Evolutionary conservation across 345 rosid genomes (phyloP).

Genomic region (Balakata baccata): DNA sequence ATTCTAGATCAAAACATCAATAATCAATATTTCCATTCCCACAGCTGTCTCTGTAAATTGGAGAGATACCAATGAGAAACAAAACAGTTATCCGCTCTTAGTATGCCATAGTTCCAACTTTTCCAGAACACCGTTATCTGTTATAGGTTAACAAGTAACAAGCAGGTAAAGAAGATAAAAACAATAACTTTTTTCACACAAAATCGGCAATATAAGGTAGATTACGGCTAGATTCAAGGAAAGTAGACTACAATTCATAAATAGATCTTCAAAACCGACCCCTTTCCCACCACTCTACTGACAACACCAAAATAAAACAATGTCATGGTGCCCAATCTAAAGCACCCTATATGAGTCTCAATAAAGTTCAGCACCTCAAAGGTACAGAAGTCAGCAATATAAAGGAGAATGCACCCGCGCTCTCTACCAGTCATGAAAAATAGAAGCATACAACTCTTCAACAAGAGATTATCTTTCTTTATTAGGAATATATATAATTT

Average conservation of each 20-base stretch:
- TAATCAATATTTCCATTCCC: neutral
- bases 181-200: neutral
- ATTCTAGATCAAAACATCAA: neutral
- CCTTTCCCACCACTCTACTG: neutral
- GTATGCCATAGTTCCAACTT: neutral
- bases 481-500: neutral
- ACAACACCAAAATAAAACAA: neutral
- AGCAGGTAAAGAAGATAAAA: neutral
- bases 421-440: neutral
- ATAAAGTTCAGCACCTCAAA: neutral
- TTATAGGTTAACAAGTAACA: neutral
- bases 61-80: neutral
- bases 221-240: neutral
- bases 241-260: neutral
- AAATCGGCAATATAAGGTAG: neutral
- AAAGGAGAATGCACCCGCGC: neutral
- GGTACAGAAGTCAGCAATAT: neutral
- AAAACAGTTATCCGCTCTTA: neutral
- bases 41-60: neutral
- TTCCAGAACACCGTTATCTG: neutral
- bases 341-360: neutral
- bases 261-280: neutral
- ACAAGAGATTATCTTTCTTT: neutral
- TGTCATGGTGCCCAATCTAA: neutral
- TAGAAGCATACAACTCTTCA: neutral